Conservation (phyloP, 148 eudicot genomes). For the Camellia granthamiana region DNA sequence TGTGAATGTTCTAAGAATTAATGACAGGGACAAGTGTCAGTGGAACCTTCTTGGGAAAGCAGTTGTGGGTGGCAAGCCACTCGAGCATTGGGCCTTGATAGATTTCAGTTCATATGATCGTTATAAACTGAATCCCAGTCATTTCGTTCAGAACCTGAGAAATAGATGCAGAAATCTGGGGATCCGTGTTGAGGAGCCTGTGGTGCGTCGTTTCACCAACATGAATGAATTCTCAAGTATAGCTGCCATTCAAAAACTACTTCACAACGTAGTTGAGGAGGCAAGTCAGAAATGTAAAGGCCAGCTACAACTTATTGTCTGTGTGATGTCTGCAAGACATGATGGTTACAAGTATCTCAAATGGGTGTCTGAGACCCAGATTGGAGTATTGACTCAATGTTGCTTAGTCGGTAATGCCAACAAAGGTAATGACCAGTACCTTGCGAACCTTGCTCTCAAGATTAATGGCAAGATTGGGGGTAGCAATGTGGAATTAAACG, state of each 20-base stretch:
- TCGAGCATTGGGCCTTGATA: slow-evolving; percentile 51
- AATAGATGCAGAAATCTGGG: slow-evolving; percentile 40
- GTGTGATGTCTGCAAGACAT: slow-evolving; percentile 44
- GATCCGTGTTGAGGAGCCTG: slow-evolving; percentile 33
- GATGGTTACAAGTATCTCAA: slow-evolving; percentile 45
- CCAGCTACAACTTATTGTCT: slow-evolving; percentile 48
- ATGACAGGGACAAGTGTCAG: slow-evolving; percentile 39
- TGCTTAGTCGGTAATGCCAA: slow-evolving; percentile 46
- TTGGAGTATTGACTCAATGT: slow-evolving; percentile 69
- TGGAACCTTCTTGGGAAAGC: slow-evolving; percentile 52
- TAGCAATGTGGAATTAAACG: slow-evolving; percentile 47
- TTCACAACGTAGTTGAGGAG: slow-evolving; percentile 23
- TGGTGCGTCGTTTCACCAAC: neutral
- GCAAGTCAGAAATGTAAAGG: slow-evolving; percentile 7
- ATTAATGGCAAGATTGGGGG: slow-evolving; percentile 78
- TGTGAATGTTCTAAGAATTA: slow-evolving; percentile 6
- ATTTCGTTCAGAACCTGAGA: slow-evolving; percentile 31
- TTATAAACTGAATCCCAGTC: neutral
- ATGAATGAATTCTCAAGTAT: slow-evolving; percentile 29
- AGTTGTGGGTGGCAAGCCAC: slow-evolving; percentile 41
- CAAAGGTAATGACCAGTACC: slow-evolving; percentile 41
- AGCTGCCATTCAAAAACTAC: slow-evolving; percentile 17
- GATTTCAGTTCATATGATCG: slow-evolving; percentile 32
- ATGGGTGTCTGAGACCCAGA: slow-evolving; percentile 57
- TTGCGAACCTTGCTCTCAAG: slow-evolving; percentile 70